Evolutionary conservation across 2,329 filamentous ascomycete genomes (phyloP).

Genomic region (Xylariaceae sp.): DNA sequence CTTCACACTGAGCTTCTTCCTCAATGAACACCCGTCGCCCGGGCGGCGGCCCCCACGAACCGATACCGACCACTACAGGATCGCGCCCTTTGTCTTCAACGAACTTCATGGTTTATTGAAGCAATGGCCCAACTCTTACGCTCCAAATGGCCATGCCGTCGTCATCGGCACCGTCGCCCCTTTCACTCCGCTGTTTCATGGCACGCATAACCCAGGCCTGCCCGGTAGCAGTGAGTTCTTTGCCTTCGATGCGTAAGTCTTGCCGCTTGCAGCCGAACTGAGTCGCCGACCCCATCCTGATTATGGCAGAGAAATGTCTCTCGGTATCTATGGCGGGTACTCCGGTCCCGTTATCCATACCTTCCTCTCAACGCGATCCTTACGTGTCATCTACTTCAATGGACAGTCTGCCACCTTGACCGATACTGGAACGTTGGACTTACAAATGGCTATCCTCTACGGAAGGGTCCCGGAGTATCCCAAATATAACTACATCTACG

Average conservation of each 20-base stretch:
- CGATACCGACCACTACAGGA: too few species aligned
- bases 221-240: constrained; percentile 5
- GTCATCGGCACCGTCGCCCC: constrained; percentile 2
- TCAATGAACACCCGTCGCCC: too few species aligned
- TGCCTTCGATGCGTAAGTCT: constrained; percentile 5
- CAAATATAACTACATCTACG: constrained; percentile 3
- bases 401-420: constrained; percentile 5
- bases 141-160: constrained; percentile 1
- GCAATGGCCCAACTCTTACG: constrained; percentile 5
- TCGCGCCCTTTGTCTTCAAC: constrained; percentile 4
- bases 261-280: neutral
- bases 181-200: constrained; percentile 5
- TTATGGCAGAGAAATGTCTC: constrained; percentile 1
- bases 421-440: constrained; percentile 4
- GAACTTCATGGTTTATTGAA: neutral
- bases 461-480: neutral
- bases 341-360: constrained; percentile 3
- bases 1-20: too few species aligned
- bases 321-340: constrained; percentile 4
- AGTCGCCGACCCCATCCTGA: neutral
- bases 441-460: constrained; percentile 5
- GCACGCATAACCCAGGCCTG: constrained; percentile 1
- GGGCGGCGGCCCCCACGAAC: too few species aligned
- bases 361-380: neutral
- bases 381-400: constrained; percentile 5